Conservation (phyloP, 768 basidiomycete species). For the Suillus sp. region DNA sequence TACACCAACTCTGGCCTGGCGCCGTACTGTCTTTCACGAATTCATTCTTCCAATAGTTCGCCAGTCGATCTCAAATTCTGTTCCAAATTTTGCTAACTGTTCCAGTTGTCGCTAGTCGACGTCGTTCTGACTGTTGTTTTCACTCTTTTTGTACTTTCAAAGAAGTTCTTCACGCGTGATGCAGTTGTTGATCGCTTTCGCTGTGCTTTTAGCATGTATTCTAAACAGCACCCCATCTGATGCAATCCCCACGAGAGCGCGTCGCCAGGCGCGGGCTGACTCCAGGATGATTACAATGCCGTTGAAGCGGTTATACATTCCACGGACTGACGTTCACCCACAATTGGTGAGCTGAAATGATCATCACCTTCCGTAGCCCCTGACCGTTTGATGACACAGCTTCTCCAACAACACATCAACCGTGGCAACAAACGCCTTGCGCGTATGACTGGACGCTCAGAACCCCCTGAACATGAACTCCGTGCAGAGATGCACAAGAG, state of each 20-base stretch:
- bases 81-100: neutral
- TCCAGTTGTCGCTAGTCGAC: slow-evolving; percentile 20
- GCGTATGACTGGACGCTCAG: slow-evolving; percentile 62
- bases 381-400: slow-evolving; percentile 37
- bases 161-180: slow-evolving; percentile 36
- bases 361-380: neutral
- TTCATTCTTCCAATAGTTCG: slow-evolving; percentile 16
- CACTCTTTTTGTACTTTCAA: neutral
- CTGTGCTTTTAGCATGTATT: slow-evolving; percentile 55
- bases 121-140: neutral
- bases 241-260: slow-evolving; percentile 23
- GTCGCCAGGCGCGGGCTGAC: slow-evolving; percentile 17
- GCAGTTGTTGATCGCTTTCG: slow-evolving; percentile 55
- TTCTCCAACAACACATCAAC: slow-evolving; percentile 72
- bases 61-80: slow-evolving; percentile 20
- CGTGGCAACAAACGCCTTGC: slow-evolving; percentile 64
- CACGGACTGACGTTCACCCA: slow-evolving; percentile 40
- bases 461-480: slow-evolving; percentile 51
- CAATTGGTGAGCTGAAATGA: slow-evolving; percentile 39
- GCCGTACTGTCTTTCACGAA: neutral
- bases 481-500: slow-evolving; percentile 46
- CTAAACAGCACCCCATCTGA: slow-evolving; percentile 42
- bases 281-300: slow-evolving; percentile 44
- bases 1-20: neutral
- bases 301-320: slow-evolving; percentile 38